phyloP scores from a whole-genome alignment of 1,284 basidiomycete species.

The Marasmius sp. region DNA sequence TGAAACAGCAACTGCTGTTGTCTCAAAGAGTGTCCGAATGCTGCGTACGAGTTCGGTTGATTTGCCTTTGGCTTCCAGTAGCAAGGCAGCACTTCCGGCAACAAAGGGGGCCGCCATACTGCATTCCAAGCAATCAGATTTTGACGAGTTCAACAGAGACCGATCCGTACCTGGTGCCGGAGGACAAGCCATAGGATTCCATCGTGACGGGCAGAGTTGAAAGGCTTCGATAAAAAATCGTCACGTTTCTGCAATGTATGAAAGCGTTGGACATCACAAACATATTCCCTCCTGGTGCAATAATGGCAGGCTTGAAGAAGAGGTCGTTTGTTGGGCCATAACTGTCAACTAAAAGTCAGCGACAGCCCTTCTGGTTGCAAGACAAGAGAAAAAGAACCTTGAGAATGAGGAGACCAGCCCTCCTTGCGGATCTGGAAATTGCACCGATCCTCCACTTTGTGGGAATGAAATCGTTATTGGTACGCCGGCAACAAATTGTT shows the following conservation, averaged over 20 bases:
- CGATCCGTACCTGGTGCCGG: slow-evolving; percentile 29
- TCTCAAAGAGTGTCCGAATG: slow-evolving; percentile 56
- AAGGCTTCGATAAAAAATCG: slow-evolving; percentile 16
- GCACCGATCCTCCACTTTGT: slow-evolving; percentile 35
- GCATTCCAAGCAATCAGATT: neutral
- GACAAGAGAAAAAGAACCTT: slow-evolving; percentile 20
- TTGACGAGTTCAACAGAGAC: slow-evolving; percentile 16
- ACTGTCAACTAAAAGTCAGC: slow-evolving; percentile 15
- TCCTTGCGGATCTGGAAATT: slow-evolving; percentile 45
- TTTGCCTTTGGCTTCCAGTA: slow-evolving; percentile 56
- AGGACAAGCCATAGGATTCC: slow-evolving; percentile 22
- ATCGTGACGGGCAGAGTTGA: slow-evolving; percentile 3
- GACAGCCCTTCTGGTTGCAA: neutral
- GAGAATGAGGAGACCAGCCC: slow-evolving; percentile 59
- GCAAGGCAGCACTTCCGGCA: slow-evolving; percentile 65
- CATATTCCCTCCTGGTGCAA: slow-evolving; percentile 64
- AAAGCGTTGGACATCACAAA: slow-evolving; percentile 43
- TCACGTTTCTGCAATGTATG: slow-evolving; percentile 45
- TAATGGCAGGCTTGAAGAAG: slow-evolving; percentile 55
- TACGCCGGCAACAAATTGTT: slow-evolving; percentile 36
- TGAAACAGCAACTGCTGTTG: slow-evolving; percentile 52
- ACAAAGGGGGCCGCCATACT: slow-evolving; percentile 51
- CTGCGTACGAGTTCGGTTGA: slow-evolving; percentile 34
- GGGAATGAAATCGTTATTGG: slow-evolving; percentile 49
- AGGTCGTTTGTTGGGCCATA: slow-evolving; percentile 64